These are phyloP conservation scores for Penicillium sp. DNA, from an alignment of 2,329 filamentous ascomycete genomes.

Conservation along the genomic window DNA sequence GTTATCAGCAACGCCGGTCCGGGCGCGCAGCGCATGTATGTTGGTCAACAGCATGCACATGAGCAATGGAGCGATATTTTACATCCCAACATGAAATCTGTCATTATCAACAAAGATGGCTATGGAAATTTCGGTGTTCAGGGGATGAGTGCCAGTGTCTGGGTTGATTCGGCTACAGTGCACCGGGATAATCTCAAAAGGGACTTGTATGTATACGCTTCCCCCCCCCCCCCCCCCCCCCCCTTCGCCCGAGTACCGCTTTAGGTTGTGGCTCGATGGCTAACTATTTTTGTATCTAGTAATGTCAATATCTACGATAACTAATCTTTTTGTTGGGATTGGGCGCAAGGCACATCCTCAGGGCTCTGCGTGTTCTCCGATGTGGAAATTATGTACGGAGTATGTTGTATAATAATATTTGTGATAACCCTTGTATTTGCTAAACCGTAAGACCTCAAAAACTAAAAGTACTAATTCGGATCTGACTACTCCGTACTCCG, in stretches of 20 bases:
- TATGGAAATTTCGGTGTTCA: constrained; percentile 58
- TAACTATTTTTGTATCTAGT: neutral
- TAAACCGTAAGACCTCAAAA: too few species aligned
- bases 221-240: neutral
- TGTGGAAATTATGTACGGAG: neutral
- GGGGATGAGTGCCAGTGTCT: constrained; percentile 59
- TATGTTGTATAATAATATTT: neutral
- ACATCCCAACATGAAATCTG: constrained; percentile 53
- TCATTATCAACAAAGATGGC: constrained; percentile 60
- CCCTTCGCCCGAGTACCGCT: too few species aligned
- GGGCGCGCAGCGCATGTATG: constrained; percentile 59
- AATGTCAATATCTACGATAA: constrained; percentile 15
- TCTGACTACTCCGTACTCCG: neutral
- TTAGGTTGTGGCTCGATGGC: neutral
- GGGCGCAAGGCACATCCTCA: neutral
- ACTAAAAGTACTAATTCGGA: neutral
- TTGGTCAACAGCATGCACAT: constrained; percentile 57
- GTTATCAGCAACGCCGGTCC: constrained; percentile 56
- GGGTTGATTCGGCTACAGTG: constrained; percentile 56
- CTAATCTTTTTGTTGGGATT: neutral
- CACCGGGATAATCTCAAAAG: constrained; percentile 4
- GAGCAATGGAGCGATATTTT: constrained; percentile 65
- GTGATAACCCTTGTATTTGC: neutral
- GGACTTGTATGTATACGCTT: constrained; percentile 14
- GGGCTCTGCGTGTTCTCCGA: neutral